These are phyloP conservation scores for Melanogaster broomeanus DNA, from an alignment of 768 basidiomycete species.

Conservation along the genomic window DNA sequence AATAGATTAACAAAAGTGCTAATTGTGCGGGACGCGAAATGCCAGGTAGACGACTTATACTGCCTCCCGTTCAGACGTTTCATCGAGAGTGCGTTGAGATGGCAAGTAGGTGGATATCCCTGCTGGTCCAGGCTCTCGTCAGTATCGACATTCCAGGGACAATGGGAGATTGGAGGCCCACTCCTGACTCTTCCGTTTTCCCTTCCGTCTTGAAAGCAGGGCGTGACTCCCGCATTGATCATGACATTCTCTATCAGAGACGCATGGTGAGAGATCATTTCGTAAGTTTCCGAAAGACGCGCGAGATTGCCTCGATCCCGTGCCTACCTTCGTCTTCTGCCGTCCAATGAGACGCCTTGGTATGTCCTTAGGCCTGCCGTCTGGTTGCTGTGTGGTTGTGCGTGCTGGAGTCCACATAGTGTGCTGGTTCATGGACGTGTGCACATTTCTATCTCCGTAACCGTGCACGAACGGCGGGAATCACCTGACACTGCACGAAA, in stretches of 20 bases:
- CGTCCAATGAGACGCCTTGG: conserved; percentile 52
- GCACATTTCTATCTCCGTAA: no score
- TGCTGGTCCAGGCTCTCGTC: conserved; percentile 36
- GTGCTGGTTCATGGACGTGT: no score
- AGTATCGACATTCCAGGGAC: conserved; percentile 21
- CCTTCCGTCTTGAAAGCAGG: conserved; percentile 42
- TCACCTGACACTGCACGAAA: no score
- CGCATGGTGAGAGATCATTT: conserved; percentile 32
- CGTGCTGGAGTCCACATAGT: no score
- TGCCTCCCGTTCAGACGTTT: conserved; percentile 36
- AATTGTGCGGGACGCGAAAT: no score
- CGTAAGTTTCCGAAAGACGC: conserved; percentile 33
- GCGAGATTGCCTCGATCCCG: conserved; percentile 22
- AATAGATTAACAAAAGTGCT: no score
- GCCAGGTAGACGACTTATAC: no score
- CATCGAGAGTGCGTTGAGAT: conserved; percentile 72
- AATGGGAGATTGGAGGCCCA: conserved; percentile 42
- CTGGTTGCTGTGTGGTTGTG: no score
- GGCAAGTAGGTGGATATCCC: conserved; percentile 74
- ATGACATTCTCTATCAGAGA: conserved; percentile 65
- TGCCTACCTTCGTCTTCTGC: conserved; percentile 65
- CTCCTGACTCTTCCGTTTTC: conserved; percentile 67
- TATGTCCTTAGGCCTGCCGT: no score
- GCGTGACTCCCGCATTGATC: conserved; percentile 58
- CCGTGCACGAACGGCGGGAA: no score